Evolutionary conservation across 2,329 filamentous ascomycete species (phyloP).

Genomic region (Xylaria polymorpha): DNA sequence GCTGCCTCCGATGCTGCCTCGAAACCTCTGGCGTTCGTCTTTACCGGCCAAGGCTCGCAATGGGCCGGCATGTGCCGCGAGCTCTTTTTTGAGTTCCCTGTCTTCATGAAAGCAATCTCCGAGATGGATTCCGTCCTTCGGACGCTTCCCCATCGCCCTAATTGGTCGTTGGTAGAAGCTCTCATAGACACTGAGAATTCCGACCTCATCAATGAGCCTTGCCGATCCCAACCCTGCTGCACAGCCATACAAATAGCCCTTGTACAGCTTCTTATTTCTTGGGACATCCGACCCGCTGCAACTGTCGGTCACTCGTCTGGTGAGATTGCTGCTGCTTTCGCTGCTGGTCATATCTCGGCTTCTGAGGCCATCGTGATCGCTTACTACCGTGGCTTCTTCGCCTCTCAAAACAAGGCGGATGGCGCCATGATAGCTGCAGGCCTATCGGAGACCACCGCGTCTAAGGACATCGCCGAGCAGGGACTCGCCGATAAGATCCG

Average conservation of each 20-base stretch:
- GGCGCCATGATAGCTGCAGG: conserved; percentile 45
- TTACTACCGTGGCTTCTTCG: conserved; percentile 40
- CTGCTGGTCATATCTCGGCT: conserved; percentile 46
- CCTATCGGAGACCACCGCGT: neutral
- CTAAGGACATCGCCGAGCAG: no score
- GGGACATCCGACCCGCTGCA: conserved; percentile 28
- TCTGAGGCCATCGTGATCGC: conserved; percentile 39
- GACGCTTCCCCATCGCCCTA: conserved; percentile 11
- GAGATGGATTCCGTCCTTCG: conserved; percentile 33
- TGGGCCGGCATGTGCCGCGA: conserved; percentile 49
- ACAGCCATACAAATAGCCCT: conserved; percentile 45
- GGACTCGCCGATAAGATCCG: no score
- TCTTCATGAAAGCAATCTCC: conserved; percentile 39
- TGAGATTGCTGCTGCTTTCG: conserved; percentile 58
- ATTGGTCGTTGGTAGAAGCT: conserved; percentile 35
- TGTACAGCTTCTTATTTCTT: conserved; percentile 33
- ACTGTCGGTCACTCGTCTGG: conserved; percentile 50
- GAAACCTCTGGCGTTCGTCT: conserved; percentile 41
- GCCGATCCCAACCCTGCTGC: conserved; percentile 40
- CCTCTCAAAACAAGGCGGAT: neutral
- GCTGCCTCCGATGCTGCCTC: no score
- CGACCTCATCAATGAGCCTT: conserved; percentile 34
- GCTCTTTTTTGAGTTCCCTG: conserved; percentile 38
- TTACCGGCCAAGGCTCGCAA: conserved; percentile 50
- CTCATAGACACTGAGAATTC: conserved; percentile 19